Percentiles rank a stretch among this genome's conserved stretches.
These are phyloP conservation scores for Talaromyces borbonicus DNA, from an alignment of 495 filamentous ascomycete species.

Conservation along the genomic window DNA sequence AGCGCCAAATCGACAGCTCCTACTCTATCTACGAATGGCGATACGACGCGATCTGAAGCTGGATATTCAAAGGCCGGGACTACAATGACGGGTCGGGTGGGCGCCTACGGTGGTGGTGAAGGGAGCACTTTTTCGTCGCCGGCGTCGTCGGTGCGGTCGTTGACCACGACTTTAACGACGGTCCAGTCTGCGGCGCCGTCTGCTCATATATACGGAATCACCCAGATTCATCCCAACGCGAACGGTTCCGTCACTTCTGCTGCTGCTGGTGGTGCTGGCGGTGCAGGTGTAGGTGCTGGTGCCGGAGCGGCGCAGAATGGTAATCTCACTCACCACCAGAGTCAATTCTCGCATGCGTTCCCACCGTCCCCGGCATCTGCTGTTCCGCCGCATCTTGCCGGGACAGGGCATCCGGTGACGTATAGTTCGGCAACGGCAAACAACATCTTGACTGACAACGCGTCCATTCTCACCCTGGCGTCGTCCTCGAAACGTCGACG, in stretches of 20 bases:
- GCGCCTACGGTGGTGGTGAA: slow-evolving; percentile 57
- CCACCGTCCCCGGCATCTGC: slow-evolving; percentile 68
- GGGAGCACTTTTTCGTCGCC: slow-evolving; percentile 90
- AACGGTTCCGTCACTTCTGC: slow-evolving; percentile 31
- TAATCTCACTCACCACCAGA: slow-evolving; percentile 41
- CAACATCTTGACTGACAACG: slow-evolving; percentile 85
- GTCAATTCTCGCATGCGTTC: slow-evolving; percentile 86
- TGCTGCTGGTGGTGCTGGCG: too few relatives aligned
- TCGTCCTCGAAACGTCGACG: slow-evolving; percentile 88
- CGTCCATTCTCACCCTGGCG: slow-evolving; percentile 91
- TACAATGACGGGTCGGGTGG: slow-evolving; percentile 47
- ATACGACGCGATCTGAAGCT: slow-evolving; percentile 60
- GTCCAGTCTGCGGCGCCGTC: slow-evolving; percentile 81
- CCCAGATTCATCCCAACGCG: slow-evolving; percentile 24
- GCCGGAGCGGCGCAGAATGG: slow-evolving; percentile 35
- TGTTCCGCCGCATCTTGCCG: slow-evolving; percentile 67
- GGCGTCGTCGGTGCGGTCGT: slow-evolving; percentile 77
- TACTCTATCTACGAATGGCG: slow-evolving; percentile 72
- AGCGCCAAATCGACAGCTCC: slow-evolving; percentile 65
- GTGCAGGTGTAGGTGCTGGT: too few relatives aligned
- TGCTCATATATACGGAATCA: slow-evolving; percentile 40
- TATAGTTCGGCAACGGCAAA: slow-evolving; percentile 87
- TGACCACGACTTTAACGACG: slow-evolving; percentile 92
- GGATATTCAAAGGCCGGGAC: slow-evolving; percentile 75
- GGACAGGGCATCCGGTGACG: slow-evolving; percentile 62